Percentiles rank a stretch among this genome's conserved stretches.
phyloP scores from a whole-genome alignment of 2,329 filamentous ascomycete species.

The Fusarium miscanthi region DNA sequence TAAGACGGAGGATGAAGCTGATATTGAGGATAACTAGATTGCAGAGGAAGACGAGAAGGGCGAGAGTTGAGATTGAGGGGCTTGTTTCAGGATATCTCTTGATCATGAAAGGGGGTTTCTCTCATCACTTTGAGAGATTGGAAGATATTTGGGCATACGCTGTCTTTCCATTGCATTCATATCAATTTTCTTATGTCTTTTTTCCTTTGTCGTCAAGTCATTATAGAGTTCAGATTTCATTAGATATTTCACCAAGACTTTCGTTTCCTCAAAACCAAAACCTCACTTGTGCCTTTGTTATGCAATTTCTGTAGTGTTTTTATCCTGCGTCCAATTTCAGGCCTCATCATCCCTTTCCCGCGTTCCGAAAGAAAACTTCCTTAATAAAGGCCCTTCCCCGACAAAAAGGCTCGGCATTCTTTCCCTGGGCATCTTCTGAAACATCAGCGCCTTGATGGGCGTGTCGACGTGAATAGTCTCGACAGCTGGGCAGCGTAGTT shows the following conservation, averaged over 20 bases:
- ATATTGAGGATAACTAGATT: not conserved
- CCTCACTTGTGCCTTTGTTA: not conserved
- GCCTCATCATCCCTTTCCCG: conserved; percentile 50
- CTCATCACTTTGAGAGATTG: not conserved
- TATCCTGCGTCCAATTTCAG: conserved; percentile 28
- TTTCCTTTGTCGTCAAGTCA: not conserved
- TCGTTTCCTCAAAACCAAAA: not conserved
- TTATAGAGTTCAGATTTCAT: not conserved
- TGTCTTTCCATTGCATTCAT: not conserved
- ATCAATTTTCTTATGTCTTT: not conserved
- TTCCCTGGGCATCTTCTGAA: conserved; percentile 59
- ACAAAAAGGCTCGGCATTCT: conserved; percentile 60
- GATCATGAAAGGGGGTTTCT: not conserved
- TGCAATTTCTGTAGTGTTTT: not conserved
- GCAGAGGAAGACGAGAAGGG: not conserved
- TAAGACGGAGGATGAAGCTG: not conserved
- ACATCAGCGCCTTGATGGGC: conserved; percentile 58
- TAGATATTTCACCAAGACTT: not conserved
- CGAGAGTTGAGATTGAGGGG: not conserved
- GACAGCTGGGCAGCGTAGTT: conserved; percentile 48
- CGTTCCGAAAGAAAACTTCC: conserved; percentile 59
- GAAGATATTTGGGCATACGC: not conserved
- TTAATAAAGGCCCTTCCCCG: conserved; percentile 51
- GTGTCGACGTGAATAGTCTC: conserved; percentile 36
- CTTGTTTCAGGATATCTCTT: not conserved